These are phyloP conservation scores for Helichrysum umbraculigerum DNA, from an alignment of 129 eudicot genomes.

Conservation along the genomic window DNA sequence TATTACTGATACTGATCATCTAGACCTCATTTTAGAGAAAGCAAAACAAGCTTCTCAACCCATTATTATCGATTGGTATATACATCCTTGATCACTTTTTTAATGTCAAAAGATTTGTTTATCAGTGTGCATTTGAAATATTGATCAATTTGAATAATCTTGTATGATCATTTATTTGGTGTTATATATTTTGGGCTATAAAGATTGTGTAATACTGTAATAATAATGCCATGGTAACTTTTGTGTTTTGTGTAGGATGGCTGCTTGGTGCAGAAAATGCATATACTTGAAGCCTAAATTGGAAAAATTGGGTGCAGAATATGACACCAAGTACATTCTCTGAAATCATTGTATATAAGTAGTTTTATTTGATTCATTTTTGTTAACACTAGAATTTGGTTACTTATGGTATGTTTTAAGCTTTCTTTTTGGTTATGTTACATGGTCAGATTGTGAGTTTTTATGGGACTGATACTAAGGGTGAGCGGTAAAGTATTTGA, in stretches of 20 bases:
- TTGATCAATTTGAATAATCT: neutral
- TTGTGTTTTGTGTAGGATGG: constrained; percentile 70
- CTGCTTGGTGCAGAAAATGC: constrained; percentile 98
- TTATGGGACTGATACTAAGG: neutral
- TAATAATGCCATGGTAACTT: no score
- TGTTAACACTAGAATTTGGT: neutral
- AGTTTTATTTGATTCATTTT: neutral
- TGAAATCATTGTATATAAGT: neutral
- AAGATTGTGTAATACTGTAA: no score
- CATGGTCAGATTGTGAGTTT: neutral
- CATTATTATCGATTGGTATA: constrained; percentile 84
- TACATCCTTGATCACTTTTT: neutral
- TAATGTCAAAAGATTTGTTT: neutral
- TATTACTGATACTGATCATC: constrained; percentile 62
- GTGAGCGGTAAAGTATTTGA: neutral
- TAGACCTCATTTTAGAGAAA: constrained; percentile 57
- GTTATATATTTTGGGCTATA: neutral
- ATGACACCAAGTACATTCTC: constrained; percentile 60
- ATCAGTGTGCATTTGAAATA: neutral
- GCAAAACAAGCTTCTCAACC: constrained; percentile 59
- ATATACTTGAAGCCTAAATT: constrained; percentile 93
- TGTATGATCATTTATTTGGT: neutral
- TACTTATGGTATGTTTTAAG: neutral
- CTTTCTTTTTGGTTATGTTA: constrained; percentile 5
- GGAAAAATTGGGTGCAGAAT: constrained; percentile 94